A percentile compares a stretch with the other conserved stretches of the same genome.
These are phyloP conservation scores for Fabrea salina DNA, from an alignment of 169 alveolate species.

Conservation along the genomic window DNA sequence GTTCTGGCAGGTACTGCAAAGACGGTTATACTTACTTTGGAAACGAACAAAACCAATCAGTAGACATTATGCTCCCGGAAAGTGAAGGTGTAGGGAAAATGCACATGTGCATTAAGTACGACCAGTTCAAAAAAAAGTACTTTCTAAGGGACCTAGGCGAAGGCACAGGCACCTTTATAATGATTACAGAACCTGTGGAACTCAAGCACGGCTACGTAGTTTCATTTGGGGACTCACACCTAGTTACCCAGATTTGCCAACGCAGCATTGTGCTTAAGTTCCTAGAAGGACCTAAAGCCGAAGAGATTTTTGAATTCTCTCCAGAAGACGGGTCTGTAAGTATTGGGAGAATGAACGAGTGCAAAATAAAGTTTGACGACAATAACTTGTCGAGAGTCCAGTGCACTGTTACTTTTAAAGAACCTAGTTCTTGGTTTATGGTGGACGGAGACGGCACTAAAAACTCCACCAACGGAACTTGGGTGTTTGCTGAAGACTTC, in stretches of 20 bases:
- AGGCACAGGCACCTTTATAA: constrained; percentile 69
- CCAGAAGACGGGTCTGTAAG: constrained; percentile 28
- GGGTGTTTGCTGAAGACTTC: constrained; percentile 67
- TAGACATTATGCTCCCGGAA: constrained; percentile 36
- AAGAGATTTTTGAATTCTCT: constrained; percentile 31
- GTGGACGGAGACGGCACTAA: constrained; percentile 63
- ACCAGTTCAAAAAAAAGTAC: constrained; percentile 45
- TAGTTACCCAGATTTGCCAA: constrained; percentile 30
- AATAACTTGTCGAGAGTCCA: constrained; percentile 44
- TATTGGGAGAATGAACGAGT: constrained; percentile 55
- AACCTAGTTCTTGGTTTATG: constrained; percentile 57
- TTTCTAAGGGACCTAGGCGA: constrained; percentile 61
- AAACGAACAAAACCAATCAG: neutral
- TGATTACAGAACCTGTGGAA: constrained; percentile 38
- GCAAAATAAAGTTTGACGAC: constrained; percentile 54
- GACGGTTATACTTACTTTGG: constrained; percentile 56
- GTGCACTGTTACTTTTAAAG: constrained; percentile 39
- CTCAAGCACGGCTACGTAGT: constrained; percentile 54
- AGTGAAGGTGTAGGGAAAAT: constrained; percentile 58
- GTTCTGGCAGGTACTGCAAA: constrained; percentile 31
- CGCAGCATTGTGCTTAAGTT: constrained; percentile 43
- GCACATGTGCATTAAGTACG: constrained; percentile 65
- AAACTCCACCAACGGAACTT: constrained; percentile 72
- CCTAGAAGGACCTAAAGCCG: constrained; percentile 62
- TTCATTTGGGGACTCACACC: constrained; percentile 59